Percentiles rank a stretch among this genome's conserved stretches.
phyloP scores from a whole-genome alignment of 148 eudicot species.

The Amaranthus palmeri region DNA sequence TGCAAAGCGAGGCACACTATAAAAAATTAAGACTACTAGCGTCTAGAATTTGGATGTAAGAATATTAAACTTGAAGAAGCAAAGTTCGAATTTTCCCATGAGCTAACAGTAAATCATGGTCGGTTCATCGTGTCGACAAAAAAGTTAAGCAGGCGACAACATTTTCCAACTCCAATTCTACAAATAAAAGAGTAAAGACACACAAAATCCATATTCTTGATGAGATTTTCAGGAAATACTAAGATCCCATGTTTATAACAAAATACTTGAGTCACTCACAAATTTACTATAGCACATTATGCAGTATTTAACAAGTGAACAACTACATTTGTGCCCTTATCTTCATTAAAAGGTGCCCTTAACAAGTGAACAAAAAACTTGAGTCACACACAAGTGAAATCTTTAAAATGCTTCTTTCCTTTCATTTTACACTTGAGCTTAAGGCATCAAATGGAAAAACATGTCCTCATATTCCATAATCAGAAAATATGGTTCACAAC shows the following conservation, averaged over 20 bases:
- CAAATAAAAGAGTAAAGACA: background rate
- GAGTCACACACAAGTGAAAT: no score
- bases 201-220: background rate
- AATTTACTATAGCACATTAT: background rate
- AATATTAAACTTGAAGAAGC: background rate
- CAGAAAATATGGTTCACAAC: no score
- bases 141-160: background rate
- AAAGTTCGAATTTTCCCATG: background rate
- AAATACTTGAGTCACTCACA: background rate
- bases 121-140: background rate
- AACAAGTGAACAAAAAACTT: background rate
- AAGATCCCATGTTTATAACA: background rate
- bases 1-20: no score
- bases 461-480: no score
- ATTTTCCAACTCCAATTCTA: no score
- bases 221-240: background rate
- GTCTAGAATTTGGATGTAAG: slow-evolving; percentile 13
- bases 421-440: no score
- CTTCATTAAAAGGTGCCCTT: background rate
- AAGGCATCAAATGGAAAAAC: no score
- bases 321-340: no score
- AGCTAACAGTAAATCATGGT: background rate
- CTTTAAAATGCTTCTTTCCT: no score
- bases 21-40: no score
- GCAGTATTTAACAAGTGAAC: background rate